These are phyloP conservation scores for Mycena amicta DNA, from an alignment of 768 basidiomycete species.

Conservation along the genomic window DNA sequence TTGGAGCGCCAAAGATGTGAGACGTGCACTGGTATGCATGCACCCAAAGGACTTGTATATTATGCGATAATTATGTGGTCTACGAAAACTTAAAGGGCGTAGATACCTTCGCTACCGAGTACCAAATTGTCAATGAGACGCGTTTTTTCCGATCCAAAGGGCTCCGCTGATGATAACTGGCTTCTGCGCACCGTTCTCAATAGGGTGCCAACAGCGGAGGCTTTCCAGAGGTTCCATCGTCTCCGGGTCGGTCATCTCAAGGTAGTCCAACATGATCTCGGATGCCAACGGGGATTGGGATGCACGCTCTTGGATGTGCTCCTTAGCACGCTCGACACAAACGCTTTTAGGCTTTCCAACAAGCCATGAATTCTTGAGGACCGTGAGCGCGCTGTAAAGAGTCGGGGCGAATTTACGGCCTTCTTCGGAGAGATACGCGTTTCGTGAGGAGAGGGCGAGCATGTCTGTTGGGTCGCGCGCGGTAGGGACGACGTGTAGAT, in stretches of 20 bases:
- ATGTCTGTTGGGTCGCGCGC: conserved; percentile 63
- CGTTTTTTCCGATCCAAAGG: conserved; percentile 81
- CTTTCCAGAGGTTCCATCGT: conserved; percentile 70
- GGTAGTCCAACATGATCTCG: conserved; percentile 73
- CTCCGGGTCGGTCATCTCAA: conserved; percentile 83
- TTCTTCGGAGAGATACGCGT: conserved; percentile 69
- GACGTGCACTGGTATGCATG: too few relatives aligned
- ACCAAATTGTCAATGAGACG: conserved; percentile 93
- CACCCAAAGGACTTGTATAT: background rate
- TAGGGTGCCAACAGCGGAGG: too few relatives aligned
- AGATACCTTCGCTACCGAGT: conserved; percentile 49
- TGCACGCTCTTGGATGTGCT: conserved; percentile 41
- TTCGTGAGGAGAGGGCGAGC: conserved; percentile 90
- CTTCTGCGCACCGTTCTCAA: too few relatives aligned
- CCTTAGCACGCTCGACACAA: conserved; percentile 47
- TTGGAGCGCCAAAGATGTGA: conserved; percentile 38
- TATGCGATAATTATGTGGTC: conserved; percentile 8
- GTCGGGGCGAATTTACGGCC: conserved; percentile 71
- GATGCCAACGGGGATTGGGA: conserved; percentile 41
- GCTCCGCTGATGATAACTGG: conserved; percentile 82
- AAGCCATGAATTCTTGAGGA: conserved; percentile 59
- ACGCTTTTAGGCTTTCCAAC: conserved; percentile 50
- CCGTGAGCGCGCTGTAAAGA: conserved; percentile 68
- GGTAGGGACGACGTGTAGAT: conserved; percentile 88
- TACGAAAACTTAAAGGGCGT: background rate